Conservation (phyloP, 768 basidiomycete species). For the Sporobolomyces roseus region DNA sequence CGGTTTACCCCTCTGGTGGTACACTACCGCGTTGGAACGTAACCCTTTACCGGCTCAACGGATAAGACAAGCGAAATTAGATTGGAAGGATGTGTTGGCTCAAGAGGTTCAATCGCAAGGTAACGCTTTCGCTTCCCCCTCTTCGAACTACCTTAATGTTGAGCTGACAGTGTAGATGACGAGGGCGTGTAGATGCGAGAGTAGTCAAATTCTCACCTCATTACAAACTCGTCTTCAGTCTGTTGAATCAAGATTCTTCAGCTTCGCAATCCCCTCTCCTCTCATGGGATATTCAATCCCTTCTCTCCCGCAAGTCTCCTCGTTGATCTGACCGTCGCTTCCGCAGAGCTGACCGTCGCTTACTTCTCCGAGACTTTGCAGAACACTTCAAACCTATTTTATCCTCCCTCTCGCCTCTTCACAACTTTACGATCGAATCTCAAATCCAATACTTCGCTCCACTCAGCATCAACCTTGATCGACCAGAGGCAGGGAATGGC, state of each 20-base stretch:
- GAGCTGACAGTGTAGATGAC: conserved; percentile 21
- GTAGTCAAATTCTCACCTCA: conserved; percentile 72
- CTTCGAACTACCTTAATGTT: too few relatives aligned
- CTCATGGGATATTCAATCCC: conserved; percentile 65
- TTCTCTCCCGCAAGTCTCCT: neutral
- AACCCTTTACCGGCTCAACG: conserved; percentile 64
- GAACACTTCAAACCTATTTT: conserved; percentile 69
- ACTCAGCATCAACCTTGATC: conserved; percentile 60
- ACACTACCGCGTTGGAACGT: conserved; percentile 81
- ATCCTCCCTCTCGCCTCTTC: conserved; percentile 60
- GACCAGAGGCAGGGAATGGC: conserved; percentile 38
- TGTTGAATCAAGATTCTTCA: conserved; percentile 84
- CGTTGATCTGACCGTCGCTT: neutral
- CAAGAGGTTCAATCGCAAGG: too few relatives aligned
- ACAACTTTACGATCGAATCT: conserved; percentile 91
- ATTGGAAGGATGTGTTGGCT: neutral
- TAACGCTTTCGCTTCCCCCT: too few relatives aligned
- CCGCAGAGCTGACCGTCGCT: neutral
- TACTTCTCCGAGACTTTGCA: conserved; percentile 48
- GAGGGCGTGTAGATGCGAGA: conserved; percentile 45
- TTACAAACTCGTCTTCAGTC: conserved; percentile 83
- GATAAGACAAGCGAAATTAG: conserved; percentile 51
- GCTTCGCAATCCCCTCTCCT: conserved; percentile 55
- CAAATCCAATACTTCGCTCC: conserved; percentile 91
- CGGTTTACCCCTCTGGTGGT: conserved; percentile 89